Conservation (phyloP, 257 asterid genomes). For the Rehmannia glutinosa region DNA sequence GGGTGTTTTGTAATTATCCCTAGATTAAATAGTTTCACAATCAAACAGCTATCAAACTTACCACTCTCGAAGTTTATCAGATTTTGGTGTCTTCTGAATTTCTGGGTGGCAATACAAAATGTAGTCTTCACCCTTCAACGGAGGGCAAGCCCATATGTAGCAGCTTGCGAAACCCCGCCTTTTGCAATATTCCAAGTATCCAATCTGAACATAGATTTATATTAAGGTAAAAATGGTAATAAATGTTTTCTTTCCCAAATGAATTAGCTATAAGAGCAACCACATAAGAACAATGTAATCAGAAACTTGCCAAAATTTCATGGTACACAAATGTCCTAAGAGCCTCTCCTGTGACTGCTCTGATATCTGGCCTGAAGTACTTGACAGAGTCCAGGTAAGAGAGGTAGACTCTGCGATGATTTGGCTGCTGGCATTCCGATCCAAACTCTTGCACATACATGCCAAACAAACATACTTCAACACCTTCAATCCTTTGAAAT, state of each 20-base stretch:
- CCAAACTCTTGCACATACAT: constrained; percentile 99
- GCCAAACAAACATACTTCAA: constrained; percentile 97
- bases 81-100: constrained; percentile 98
- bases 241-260: background rate
- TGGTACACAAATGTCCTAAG: constrained; percentile 96
- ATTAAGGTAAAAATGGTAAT: background rate
- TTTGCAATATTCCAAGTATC: constrained; percentile 93
- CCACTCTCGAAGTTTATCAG: constrained; percentile 99
- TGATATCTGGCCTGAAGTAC: constrained; percentile 96
- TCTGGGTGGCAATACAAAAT: constrained; percentile 98
- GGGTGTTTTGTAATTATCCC: too few relatives aligned
- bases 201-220: constrained; percentile 55
- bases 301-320: constrained; percentile 82
- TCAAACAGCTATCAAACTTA: constrained; percentile 31
- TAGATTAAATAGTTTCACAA: constrained; percentile 3
- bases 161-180: constrained; percentile 95
- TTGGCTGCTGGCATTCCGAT: constrained; percentile 94
- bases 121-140: constrained; percentile 96
- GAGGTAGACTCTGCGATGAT: constrained; percentile 97
- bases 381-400: constrained; percentile 96
- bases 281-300: constrained; percentile 8
- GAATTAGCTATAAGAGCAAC: constrained; percentile 2
- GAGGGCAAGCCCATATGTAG: constrained; percentile 99
- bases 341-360: constrained; percentile 93
- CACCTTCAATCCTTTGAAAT: constrained; percentile 97